phyloP scores from a whole-genome alignment of 2,329 filamentous ascomycete genomes.

The Neophaeococcomyces mojaviensis region DNA sequence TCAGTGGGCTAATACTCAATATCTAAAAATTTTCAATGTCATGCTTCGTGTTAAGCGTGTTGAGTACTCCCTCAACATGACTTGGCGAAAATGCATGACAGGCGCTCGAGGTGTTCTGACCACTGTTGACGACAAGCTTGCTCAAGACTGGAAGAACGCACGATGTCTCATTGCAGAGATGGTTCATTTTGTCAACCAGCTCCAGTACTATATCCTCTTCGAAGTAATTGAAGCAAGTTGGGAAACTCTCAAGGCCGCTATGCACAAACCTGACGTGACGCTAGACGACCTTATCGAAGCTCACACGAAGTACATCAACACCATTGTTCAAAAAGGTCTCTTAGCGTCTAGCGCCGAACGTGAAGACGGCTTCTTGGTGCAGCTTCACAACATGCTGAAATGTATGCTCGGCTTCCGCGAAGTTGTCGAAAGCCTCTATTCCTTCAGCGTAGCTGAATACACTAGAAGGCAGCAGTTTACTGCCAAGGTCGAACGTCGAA shows the following conservation, averaged over 20 bases:
- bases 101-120: conserved; percentile 85
- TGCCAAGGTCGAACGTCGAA: conserved; percentile 61
- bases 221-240: conserved; percentile 97
- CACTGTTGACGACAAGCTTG: conserved; percentile 63
- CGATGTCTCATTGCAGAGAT: conserved; percentile 88
- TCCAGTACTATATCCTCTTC: conserved; percentile 98
- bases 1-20: conserved; percentile 89
- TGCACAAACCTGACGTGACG: conserved; percentile 78
- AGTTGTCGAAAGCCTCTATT: conserved; percentile 87
- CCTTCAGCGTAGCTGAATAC: conserved; percentile 90
- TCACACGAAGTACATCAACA: conserved; percentile 81
- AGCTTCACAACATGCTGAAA: conserved; percentile 86
- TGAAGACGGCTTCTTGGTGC: conserved; percentile 76
- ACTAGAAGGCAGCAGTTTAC: conserved; percentile 80
- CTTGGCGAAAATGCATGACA: conserved; percentile 94
- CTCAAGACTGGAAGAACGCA: conserved; percentile 80
- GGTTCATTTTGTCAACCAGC: conserved; percentile 94
- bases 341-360: conserved; percentile 48
- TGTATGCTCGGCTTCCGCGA: conserved; percentile 92
- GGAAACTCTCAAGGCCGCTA: conserved; percentile 77
- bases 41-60: conserved; percentile 97
- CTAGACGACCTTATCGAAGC: conserved; percentile 91
- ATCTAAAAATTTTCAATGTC: conserved; percentile 98
- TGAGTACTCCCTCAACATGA: conserved; percentile 83
- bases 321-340: conserved; percentile 92